Evolutionary conservation across 1,139 yeast genomes (phyloP), one percentile per base, ranked within the genome.

Genomic region (Hemisphaericaspora xylofermentans): DNA sequence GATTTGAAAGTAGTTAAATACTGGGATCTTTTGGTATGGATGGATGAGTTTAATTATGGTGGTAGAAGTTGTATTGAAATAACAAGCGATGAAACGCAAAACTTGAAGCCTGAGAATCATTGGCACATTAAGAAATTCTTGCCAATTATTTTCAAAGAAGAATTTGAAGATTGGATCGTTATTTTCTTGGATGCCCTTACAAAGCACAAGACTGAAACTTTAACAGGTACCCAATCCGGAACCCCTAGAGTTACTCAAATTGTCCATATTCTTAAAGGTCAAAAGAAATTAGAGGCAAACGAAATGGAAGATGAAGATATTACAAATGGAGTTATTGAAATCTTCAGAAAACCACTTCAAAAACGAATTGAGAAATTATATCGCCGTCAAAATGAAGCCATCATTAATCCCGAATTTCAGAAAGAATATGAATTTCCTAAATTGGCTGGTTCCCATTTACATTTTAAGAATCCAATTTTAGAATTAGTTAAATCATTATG

Each of bases 21-120:
- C 56, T 93, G 98, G 98, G 97, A 93, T 60, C 58, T 86, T 14
- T 68, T 94, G 47, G 68, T 93, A 3, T 94, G 98, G 98, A 88
- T 91, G 95, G 97, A 94, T 59, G 83, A 84, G 52, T 81, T 77
- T 53, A 94, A 94, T 56, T 89, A 72, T 60, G 88, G 95, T 33
- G 99, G 98, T 4, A 72, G 89, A 43, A 81, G 82, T 19, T 85
- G 95, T 57, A 63, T 68, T 14, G 76, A 76, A 43, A 79, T 86
- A 32, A 67, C 78, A 4, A 71, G 66, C 40, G 75, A 71, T 9
- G 88, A 82, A 6, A 64, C 65, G 15, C 88, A 84, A 52, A 73
- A 73, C 28, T 65, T 85, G 45, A 68, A 69, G 21, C 82, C 84
- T 2, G 72, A 74, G 39, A 82, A 86, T 41, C 74, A 80, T 39